Conservation (phyloP, 768 basidiomycete species). For the Tulasnella sp. region DNA sequence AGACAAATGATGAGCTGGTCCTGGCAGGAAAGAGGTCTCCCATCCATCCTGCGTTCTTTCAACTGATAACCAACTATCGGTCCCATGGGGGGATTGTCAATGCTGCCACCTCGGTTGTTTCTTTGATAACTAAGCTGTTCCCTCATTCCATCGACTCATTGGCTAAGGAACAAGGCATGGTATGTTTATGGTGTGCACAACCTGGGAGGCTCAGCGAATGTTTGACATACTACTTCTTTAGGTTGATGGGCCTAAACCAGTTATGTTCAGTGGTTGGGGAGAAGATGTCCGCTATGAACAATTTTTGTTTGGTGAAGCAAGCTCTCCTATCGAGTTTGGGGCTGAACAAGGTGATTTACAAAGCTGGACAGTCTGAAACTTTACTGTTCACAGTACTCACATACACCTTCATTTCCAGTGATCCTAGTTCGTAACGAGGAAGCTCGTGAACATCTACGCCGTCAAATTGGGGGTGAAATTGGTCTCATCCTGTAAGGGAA, state of each 20-base stretch:
- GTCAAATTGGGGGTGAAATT: slow-evolving; percentile 40
- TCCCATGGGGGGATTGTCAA: slow-evolving; percentile 65
- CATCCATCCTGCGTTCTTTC: slow-evolving; percentile 29
- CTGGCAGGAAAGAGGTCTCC: slow-evolving; percentile 2
- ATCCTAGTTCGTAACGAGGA: slow-evolving; percentile 54
- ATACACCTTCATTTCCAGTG: slow-evolving; percentile 59
- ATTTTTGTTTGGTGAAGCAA: not conserved
- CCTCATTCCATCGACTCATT: slow-evolving; percentile 50
- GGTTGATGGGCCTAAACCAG: slow-evolving; percentile 10
- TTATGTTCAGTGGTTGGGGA: not conserved
- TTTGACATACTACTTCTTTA: not conserved
- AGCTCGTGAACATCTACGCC: slow-evolving; percentile 35
- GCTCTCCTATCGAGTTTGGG: slow-evolving; percentile 12
- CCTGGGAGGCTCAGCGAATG: too few relatives aligned
- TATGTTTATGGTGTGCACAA: too few relatives aligned
- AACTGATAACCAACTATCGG: slow-evolving; percentile 51
- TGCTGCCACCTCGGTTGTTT: slow-evolving; percentile 51
- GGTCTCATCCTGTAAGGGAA: slow-evolving; percentile 29
- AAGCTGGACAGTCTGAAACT: not conserved
- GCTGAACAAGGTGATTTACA: slow-evolving; percentile 35
- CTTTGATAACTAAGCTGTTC: slow-evolving; percentile 50
- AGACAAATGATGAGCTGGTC: slow-evolving; percentile 8
- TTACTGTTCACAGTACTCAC: slow-evolving; percentile 24
- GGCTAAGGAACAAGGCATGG: slow-evolving; percentile 39
- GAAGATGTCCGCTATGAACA: not conserved